Conservation (phyloP, 2,329 filamentous ascomycete species). For the Monosporascus cannonballus region DNA sequence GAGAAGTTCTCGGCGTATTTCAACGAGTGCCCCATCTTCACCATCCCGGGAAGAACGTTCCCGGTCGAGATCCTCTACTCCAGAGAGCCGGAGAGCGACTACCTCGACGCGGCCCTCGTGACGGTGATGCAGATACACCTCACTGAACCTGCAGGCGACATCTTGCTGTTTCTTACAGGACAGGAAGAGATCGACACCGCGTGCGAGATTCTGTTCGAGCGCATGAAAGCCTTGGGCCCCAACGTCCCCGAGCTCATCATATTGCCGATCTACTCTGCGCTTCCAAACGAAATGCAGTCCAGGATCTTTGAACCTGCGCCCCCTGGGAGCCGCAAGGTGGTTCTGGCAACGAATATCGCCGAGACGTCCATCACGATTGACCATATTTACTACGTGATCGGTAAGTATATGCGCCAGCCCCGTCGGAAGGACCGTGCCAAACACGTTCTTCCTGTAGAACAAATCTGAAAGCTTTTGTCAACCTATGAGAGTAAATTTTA, state of each 20-base stretch:
- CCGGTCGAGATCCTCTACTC: conserved; percentile 96
- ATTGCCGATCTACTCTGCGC: conserved; percentile 89
- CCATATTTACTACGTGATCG: conserved; percentile 90
- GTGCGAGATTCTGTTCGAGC: conserved; percentile 86
- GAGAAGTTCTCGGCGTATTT: conserved; percentile 98
- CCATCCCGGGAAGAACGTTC: conserved; percentile 89
- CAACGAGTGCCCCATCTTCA: conserved; percentile 92
- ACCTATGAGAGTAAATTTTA: not conserved
- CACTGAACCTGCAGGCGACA: conserved; percentile 86
- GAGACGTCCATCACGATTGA: conserved; percentile 98
- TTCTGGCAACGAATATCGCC: conserved; percentile 97
- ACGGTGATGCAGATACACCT: conserved; percentile 98
- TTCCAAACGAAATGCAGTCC: conserved; percentile 90
- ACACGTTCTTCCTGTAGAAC: no score
- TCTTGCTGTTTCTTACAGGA: conserved; percentile 92
- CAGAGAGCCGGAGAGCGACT: conserved; percentile 90
- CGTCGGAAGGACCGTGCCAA: no score
- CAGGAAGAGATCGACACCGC: conserved; percentile 97
- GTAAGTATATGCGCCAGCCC: not conserved
- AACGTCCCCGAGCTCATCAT: conserved; percentile 89
- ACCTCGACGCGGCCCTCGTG: conserved; percentile 86
- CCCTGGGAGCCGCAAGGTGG: conserved; percentile 79
- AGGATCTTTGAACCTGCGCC: conserved; percentile 92
- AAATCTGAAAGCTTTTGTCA: no score
- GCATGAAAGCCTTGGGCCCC: conserved; percentile 92